A percentile compares a stretch with the other conserved stretches of the same genome.
These are phyloP conservation scores for Syzygium aromaticum DNA, from an alignment of 345 rosid species.

Conservation along the genomic window DNA sequence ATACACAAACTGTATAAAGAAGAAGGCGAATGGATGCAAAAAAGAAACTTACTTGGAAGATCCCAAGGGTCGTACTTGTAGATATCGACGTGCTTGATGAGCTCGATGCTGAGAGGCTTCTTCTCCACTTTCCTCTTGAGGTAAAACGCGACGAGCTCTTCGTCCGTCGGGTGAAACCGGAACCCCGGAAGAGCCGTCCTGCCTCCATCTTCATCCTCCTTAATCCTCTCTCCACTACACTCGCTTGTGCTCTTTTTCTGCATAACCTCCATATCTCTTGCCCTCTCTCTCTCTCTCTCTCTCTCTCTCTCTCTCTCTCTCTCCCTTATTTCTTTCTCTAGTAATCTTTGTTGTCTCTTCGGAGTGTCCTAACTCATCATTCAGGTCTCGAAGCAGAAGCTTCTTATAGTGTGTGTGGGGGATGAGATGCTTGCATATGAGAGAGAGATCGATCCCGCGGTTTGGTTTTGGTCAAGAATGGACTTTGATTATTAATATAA, in stretches of 20 bases:
- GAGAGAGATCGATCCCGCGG: neutral
- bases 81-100: slow-evolving; percentile 20
- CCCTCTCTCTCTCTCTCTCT: neutral
- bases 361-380: neutral
- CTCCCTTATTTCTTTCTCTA: neutral
- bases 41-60: slow-evolving; percentile 18
- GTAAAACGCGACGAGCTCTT: slow-evolving; percentile 27
- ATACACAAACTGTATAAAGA: neutral
- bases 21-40: neutral
- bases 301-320: neutral
- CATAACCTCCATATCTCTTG: neutral
- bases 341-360: neutral
- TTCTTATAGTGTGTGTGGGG: neutral
- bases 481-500: neutral
- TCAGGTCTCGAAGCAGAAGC: neutral
- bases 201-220: slow-evolving; percentile 3
- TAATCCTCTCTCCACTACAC: neutral
- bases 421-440: neutral
- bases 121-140: slow-evolving; percentile 19
- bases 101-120: slow-evolving; percentile 11
- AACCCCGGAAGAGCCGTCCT: slow-evolving; percentile 11
- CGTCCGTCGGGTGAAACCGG: slow-evolving; percentile 26
- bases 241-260: neutral
- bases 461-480: neutral
- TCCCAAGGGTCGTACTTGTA: slow-evolving; percentile 28